Evolutionary conservation across 2,329 filamentous ascomycete species (phyloP), one percentile per base, ranked within the genome.

Genomic region (Fusarium tjaetaba): DNA sequence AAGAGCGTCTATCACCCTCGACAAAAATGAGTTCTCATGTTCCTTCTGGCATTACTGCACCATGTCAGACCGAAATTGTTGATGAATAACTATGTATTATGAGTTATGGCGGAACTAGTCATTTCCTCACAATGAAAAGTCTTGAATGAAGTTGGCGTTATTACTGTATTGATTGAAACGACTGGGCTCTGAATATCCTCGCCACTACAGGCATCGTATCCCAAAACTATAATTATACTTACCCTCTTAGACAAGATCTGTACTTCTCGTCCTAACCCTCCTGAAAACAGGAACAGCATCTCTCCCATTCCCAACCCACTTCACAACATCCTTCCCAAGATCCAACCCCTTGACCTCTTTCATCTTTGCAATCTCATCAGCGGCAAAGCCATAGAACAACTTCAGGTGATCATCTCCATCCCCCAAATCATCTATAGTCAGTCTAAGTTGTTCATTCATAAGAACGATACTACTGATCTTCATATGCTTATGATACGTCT

Each of bases 331-430:
- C 22, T 46, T 68, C 9, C 69, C 68, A 30, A 71, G 36, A 7
- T 51, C 53, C 46, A 63, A n/a, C 10, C 8, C 39, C 16, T 18
- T 46, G 2, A 69, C 36, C 22, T 63, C 64, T 7, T 59, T 46
- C 52, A 70, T n/a, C 7, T 30, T 30, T 8, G 41, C 46, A 46
- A 73, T 38, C 46, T 70, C 70, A 41, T 74, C 72, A 7, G 71
- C 68, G 1, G 45, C 56, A 36, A 70, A 70, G 0, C 60, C 72
- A 34, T 72, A 74, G 18, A 74, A 74, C 24, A 72, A 11, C 41
- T 49, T 66, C 16, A 59, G 30, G 22, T 74, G 52, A 26, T 56
- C 38, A 38, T 62, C 64, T 3, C 46, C 60, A 7, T 42, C 22
- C 0, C n/a, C 22, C 7, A 74, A n/a, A 18, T 49, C 52, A 49